Conservation (phyloP, 345 rosid genomes). For the Corchorus capsularis region DNA sequence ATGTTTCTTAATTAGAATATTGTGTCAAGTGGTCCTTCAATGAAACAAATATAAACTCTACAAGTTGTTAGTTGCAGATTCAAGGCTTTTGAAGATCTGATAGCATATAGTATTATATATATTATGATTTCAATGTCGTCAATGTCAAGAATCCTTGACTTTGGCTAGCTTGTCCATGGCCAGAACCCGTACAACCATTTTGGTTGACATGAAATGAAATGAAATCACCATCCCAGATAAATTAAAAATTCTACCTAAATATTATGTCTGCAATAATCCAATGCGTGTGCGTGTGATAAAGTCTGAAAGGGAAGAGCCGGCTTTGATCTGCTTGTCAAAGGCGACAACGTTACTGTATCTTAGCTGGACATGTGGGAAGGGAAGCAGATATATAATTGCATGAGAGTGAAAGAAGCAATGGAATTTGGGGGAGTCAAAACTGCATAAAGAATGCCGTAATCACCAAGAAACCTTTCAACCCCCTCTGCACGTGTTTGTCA, state of each 20-base stretch:
- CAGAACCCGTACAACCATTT: not conserved
- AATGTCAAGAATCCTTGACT: not conserved
- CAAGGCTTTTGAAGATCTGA: not conserved
- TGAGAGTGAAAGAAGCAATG: slow-evolving; percentile 4
- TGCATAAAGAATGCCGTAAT: not conserved
- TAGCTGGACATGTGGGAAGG: slow-evolving; percentile 14
- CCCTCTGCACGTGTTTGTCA: not conserved
- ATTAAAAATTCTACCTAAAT: not conserved
- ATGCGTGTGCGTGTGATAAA: not conserved
- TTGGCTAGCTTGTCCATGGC: not conserved
- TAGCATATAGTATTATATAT: not conserved
- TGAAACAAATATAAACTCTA: not conserved
- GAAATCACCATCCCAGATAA: not conserved
- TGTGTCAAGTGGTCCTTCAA: not conserved
- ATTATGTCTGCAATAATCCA: not conserved
- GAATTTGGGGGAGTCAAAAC: not conserved
- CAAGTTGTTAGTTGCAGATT: not conserved
- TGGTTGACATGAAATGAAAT: not conserved
- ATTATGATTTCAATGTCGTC: not conserved
- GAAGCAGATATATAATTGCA: not conserved
- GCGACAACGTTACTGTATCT: not conserved
- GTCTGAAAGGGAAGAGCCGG: slow-evolving; percentile 11
- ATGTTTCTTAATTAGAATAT: too few species aligned
- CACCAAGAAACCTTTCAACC: not conserved
- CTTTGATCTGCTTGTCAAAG: slow-evolving; percentile 13